Base-by-base conservation (phyloP, 805 yeast genomes). In the Wickerhamiella brachini region DNA sequence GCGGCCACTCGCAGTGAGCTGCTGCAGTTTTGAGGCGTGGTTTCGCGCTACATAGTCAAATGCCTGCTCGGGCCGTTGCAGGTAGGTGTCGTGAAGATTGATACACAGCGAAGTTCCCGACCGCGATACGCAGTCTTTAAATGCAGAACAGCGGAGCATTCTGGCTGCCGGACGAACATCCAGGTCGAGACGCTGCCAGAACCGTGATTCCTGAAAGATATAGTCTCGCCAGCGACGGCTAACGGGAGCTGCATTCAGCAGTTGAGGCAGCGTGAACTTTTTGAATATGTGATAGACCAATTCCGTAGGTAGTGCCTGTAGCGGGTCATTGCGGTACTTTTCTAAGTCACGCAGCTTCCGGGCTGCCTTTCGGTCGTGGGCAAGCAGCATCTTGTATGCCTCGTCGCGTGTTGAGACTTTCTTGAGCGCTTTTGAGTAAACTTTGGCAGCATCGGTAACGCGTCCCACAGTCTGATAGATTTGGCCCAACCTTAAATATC, bases 401-500 rank as follows among this genome's bases (percentile, higher is more conserved):
- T 26, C 38, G 15, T 42, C 44, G 2, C 42, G 18, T 8, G 39
- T 29, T 5, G 22, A 7, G n/a, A 54, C 49, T 20, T 46, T 49
- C 18, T 18, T 42, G 1, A 56, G 45, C 1, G 58, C 60, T 2
- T 53, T 22, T 41, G 49, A 31, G 44, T 57, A 57, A 12, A 54
- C 51, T 7, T 38, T 39, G n/a, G 44, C 48, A 9, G 60, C 60
- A 13, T 51, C 51, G 9, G 44, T 39, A 1, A 44, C 41, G 22
- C 49, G 45, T 3, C 45, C 54, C n/a, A 45, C 48, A 3, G 37
- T 44, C 39, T 50, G 47, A 22, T 51, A 56, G 8, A 57, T 43
- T 41, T 52, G 53, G 39, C 59, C 60, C 34, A 57, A 41, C n/a
- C 60, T 44, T 12, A 57, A 47, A 29, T 57, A 57, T 15, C 60